Conservation (phyloP, 805 yeast species). For the Yarrowia sp. region DNA sequence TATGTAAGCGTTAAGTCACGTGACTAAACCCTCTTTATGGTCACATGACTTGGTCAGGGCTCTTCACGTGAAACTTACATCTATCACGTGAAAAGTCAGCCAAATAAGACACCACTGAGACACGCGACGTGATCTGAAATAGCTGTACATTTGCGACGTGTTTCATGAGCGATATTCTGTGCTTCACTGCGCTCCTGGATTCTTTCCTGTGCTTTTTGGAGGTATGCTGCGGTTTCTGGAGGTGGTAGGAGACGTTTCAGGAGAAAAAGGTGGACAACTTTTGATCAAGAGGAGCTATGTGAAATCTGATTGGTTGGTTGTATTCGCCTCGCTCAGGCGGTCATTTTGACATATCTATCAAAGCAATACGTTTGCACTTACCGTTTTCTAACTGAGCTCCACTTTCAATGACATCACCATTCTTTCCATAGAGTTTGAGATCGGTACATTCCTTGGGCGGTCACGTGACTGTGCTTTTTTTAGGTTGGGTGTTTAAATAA, state of each 20-base stretch:
- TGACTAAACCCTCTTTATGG: not conserved
- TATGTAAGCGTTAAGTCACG: slow-evolving; percentile 13
- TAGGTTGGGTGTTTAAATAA: not conserved
- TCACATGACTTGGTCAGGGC: not conserved
- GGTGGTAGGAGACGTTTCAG: too few species aligned
- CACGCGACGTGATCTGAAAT: not conserved
- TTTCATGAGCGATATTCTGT: not conserved
- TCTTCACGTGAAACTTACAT: not conserved
- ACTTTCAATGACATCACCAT: not conserved
- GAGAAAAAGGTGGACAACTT: too few species aligned
- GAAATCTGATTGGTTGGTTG: not conserved
- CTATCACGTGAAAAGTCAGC: not conserved
- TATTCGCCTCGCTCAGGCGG: not conserved
- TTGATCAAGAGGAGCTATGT: too few species aligned
- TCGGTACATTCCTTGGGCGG: not conserved
- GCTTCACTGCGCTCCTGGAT: not conserved
- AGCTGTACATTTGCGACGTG: slow-evolving; percentile 8
- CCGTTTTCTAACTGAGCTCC: not conserved
- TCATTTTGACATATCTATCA: not conserved
- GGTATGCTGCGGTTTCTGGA: too few species aligned
- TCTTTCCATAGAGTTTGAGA: not conserved
- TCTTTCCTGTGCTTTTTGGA: not conserved
- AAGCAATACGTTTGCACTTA: too few species aligned
- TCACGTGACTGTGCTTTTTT: not conserved
- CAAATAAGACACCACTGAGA: not conserved